Evolutionary conservation across 176 grass and related monocot species (phyloP).

Genomic region (Eremochloa ophiuroides): DNA sequence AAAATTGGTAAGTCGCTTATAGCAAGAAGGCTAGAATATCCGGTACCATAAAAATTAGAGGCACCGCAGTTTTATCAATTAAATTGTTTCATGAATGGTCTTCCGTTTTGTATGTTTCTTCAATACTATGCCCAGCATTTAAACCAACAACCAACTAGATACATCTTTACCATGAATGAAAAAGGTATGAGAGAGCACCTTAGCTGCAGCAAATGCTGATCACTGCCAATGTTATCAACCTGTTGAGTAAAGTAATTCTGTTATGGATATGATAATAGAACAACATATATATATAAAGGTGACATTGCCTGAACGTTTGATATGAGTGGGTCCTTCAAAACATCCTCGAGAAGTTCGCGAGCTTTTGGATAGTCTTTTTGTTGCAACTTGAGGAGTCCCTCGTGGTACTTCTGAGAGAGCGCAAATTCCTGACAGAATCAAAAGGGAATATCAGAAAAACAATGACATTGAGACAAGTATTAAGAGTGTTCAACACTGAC

Average conservation of each 20-base stretch:
- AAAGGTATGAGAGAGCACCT: slow-evolving; percentile 61
- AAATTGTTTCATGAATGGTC: background rate
- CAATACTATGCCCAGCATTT: background rate
- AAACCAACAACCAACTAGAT: background rate
- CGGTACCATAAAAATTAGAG: background rate
- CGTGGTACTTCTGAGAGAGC: slow-evolving; percentile 92
- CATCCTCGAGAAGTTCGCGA: slow-evolving; percentile 74
- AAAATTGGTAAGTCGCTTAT: background rate
- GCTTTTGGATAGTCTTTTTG: slow-evolving; percentile 71
- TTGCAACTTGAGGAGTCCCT: slow-evolving; percentile 86
- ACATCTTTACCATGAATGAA: background rate
- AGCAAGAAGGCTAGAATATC: background rate
- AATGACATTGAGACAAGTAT: background rate
- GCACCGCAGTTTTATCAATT: background rate
- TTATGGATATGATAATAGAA: slow-evolving; percentile 14
- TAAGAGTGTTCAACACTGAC: background rate
- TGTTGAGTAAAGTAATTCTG: slow-evolving; percentile 28
- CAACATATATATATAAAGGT: slow-evolving; percentile 8
- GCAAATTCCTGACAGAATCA: slow-evolving; percentile 67
- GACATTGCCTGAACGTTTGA: slow-evolving; percentile 54
- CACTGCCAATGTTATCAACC: slow-evolving; percentile 63
- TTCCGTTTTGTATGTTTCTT: slow-evolving; percentile 6
- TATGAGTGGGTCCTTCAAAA: slow-evolving; percentile 83
- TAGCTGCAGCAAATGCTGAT: slow-evolving; percentile 86
- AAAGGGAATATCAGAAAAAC: slow-evolving; percentile 13